Evolutionary conservation across 495 filamentous ascomycete species (phyloP), one percentile per base, ranked within the genome.

Genomic region (Podospora didyma): DNA sequence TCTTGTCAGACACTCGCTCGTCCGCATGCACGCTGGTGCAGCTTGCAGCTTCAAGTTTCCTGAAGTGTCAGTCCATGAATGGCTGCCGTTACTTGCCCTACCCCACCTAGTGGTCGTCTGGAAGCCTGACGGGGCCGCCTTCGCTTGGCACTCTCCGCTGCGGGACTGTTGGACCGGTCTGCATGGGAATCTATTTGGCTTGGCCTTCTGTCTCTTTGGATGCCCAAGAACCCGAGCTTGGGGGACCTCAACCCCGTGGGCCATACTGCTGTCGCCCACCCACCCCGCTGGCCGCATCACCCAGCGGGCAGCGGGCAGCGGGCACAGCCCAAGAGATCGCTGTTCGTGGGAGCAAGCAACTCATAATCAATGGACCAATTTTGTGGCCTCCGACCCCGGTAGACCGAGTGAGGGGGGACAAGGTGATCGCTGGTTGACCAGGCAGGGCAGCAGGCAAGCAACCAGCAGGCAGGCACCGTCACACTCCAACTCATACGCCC

Each of bases 11-110:
- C 55, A 52, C 61, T 60, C 59, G 9, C 26, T 31, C 26, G 26
- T 31, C 26, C 4, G n/a, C 39, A 42, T 17, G n/a, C 39, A 9
- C 39, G 39, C 12, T 42, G 39, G 49, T 65, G 66, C 66, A 69
- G 54, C 44, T 39, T 67, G 64, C 64, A 61, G 64, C 39, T 42
- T 42, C 39, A 9, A 55, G 51, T 57, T 62, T 54, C 62, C 54
- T 67, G 60, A 64, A 68, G 65, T 68, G 65, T 65, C 67, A 66
- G 26, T 41, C 50, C 46, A 66, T 69, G 67, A 69, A 56, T 69
- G 67, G 67, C 54, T 64, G 61, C 46, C 48, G 56, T 41, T 45
- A 31, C 52, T 45, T 59, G 51, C 53, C 53, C 10, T 47, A 10
- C 39, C 39, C 39, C 39, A 42, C 39, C 39, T 14, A 42, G 39